phyloP scores from a whole-genome alignment of 1,284 basidiomycete species.

The Ganoderma leucocontextum region DNA sequence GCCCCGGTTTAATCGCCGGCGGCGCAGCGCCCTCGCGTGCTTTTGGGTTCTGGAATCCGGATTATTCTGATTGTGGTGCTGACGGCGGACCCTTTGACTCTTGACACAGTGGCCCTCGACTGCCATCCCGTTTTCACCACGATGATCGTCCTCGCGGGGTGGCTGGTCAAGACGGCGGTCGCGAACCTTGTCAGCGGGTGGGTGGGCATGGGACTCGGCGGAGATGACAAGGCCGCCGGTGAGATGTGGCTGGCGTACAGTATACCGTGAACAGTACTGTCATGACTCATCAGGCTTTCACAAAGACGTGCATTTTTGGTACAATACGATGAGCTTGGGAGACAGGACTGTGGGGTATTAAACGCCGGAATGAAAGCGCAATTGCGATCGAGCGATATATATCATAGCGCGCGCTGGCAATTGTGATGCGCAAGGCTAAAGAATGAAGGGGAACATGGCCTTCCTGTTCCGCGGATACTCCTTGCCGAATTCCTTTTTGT shows the following conservation, averaged over 20 bases:
- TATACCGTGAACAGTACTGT: conserved; percentile 60
- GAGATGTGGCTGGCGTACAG: conserved; percentile 82
- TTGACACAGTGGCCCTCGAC: conserved; percentile 71
- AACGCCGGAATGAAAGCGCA: conserved; percentile 5
- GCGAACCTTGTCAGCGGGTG: conserved; percentile 68
- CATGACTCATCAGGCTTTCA: not conserved
- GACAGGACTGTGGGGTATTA: conserved; percentile 11
- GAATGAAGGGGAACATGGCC: conserved; percentile 83
- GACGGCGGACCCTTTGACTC: not conserved
- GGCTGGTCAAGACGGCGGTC: conserved; percentile 75
- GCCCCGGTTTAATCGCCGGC: conserved; percentile 3
- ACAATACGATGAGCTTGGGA: not conserved
- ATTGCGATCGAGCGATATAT: not conserved
- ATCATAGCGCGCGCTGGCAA: not conserved
- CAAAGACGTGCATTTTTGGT: not conserved
- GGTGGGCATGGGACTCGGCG: conserved; percentile 64
- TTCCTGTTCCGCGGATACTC: conserved; percentile 82
- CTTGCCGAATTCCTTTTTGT: conserved; percentile 94
- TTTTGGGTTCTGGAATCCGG: not conserved
- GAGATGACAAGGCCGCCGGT: conserved; percentile 54
- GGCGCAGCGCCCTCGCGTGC: not conserved
- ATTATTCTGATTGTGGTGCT: conserved; percentile 3
- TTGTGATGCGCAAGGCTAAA: conserved; percentile 41
- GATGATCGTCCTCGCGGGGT: conserved; percentile 78
- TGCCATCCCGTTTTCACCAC: conserved; percentile 82